Evolutionary conservation across 768 basidiomycete genomes (phyloP), one percentile per base, ranked within the genome.

Genomic region (Naganishia friedmannii): DNA sequence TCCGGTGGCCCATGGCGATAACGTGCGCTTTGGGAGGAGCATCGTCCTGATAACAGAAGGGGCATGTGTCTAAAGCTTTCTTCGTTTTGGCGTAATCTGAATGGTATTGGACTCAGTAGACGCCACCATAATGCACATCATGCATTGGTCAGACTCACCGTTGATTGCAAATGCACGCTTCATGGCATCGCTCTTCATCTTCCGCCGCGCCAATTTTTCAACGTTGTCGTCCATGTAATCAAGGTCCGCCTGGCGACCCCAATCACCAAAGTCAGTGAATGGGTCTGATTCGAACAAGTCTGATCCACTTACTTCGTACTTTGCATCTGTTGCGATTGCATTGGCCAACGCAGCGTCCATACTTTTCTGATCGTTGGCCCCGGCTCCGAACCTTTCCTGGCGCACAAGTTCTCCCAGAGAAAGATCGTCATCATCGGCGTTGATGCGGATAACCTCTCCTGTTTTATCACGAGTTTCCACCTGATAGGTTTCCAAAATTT

Each of bases 211-310:
- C 0, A 98, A 85, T 74, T 88, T 89, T 76, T 95, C 95, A 0
- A 93, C 93, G 78, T 97, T 95, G 73, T 98, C 96, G 74, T 99
- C 96, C 72, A 96, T 89, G 74, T 98, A 98, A 55, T 97, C 96
- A 37, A 94, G 83, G 75, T 94, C 87, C 73, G 90, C 89, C 90
- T 93, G 67, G 8, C 4, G 29, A 3, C 13, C 3, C 5, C 42
- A 17, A 28, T 10, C 12, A 28, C 65, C 51, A 53, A 51, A 45
- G 9, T 57, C 45, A 55, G 48, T 58, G 32, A 28, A 21, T 13
- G 13, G 6, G 21, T 23, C 12, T 42, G 15, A 21, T 6, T 21
- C 34, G 5, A n/a, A n/a, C 15, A 3, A 45, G 42, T 68, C 29
- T 39, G 15, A 5, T 8, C 5, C 21, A 72, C 85, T 54, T 73